A percentile compares a stretch with the other conserved stretches of the same genome.
Evolutionary conservation across 768 basidiomycete species (phyloP).

Genomic region (Rubroboletus satanas): DNA sequence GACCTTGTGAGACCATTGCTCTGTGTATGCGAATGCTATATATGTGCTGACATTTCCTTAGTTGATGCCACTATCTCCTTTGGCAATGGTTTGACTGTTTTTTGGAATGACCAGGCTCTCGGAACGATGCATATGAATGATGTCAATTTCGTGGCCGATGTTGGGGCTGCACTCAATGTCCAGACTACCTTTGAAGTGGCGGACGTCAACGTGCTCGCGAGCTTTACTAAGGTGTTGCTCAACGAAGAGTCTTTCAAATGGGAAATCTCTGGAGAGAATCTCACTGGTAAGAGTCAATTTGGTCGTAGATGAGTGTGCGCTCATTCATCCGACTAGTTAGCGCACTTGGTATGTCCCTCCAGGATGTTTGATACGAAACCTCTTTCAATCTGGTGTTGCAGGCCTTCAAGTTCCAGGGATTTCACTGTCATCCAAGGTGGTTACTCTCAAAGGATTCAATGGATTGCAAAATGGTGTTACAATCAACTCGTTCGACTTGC

Average conservation of each 20-base stretch:
- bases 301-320: background rate
- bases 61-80: conserved; percentile 71
- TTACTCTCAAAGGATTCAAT: conserved; percentile 69
- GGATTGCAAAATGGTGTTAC: conserved; percentile 58
- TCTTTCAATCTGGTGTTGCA: conserved; percentile 15
- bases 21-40: background rate
- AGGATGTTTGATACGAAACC: background rate
- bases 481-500: conserved; percentile 67
- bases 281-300: conserved; percentile 44
- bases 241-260: conserved; percentile 66
- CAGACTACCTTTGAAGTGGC: conserved; percentile 56
- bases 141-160: conserved; percentile 54
- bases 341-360: conserved; percentile 47
- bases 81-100: conserved; percentile 54
- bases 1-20: conserved; percentile 53
- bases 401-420: conserved; percentile 60
- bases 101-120: conserved; percentile 54
- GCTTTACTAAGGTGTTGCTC: conserved; percentile 63
- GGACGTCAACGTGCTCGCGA: conserved; percentile 52
- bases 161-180: conserved; percentile 56
- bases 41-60: conserved; percentile 12
- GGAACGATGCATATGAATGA: conserved; percentile 60
- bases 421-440: conserved; percentile 49
- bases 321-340: conserved; percentile 38
- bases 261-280: conserved; percentile 61